phyloP scores from a whole-genome alignment of 768 basidiomycete genomes.

The Paxillus rubicundulus region DNA sequence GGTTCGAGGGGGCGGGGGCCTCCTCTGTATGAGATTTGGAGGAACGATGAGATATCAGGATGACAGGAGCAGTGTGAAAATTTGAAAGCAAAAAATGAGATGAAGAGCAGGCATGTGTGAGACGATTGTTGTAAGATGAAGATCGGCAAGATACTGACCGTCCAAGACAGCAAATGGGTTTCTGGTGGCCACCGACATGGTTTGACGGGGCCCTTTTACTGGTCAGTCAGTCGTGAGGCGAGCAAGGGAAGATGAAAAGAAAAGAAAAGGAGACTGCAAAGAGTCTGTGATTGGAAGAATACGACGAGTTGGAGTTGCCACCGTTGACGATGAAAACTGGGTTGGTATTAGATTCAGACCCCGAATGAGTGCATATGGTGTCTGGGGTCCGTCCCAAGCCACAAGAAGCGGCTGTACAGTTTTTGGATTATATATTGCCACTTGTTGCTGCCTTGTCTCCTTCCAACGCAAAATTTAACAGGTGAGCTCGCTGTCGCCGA shows the following conservation, averaged over 20 bases:
- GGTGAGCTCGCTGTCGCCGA: slow-evolving; percentile 39
- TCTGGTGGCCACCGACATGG: slow-evolving; percentile 87
- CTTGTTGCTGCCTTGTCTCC: neutral
- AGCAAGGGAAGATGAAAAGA: neutral
- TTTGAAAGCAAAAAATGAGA: neutral
- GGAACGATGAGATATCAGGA: slow-evolving; percentile 5
- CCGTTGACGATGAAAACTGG: slow-evolving; percentile 2
- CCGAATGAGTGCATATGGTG: slow-evolving; percentile 12
- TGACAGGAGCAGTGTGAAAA: slow-evolving; percentile 16
- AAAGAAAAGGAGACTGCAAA: neutral
- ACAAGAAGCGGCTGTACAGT: slow-evolving; percentile 39
- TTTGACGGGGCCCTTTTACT: slow-evolving; percentile 61
- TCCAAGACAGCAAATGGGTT: slow-evolving; percentile 84
- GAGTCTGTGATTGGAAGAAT: neutral
- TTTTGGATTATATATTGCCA: slow-evolving; percentile 27
- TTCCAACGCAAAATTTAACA: slow-evolving; percentile 60
- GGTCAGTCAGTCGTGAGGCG: slow-evolving; percentile 15
- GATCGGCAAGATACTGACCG: slow-evolving; percentile 44
- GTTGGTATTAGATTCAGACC: slow-evolving; percentile 5
- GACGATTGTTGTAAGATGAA: neutral
- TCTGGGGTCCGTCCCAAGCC: slow-evolving; percentile 48
- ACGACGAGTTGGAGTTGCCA: slow-evolving; percentile 4
- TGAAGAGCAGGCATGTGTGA: slow-evolving; percentile 1
- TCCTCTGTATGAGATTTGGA: slow-evolving; percentile 40
- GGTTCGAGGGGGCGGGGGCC: slow-evolving; percentile 38